A percentile compares a stretch with the other conserved stretches of the same genome.
Conservation (phyloP, 2,329 filamentous ascomycete species). For the Trichophyton simii region DNA sequence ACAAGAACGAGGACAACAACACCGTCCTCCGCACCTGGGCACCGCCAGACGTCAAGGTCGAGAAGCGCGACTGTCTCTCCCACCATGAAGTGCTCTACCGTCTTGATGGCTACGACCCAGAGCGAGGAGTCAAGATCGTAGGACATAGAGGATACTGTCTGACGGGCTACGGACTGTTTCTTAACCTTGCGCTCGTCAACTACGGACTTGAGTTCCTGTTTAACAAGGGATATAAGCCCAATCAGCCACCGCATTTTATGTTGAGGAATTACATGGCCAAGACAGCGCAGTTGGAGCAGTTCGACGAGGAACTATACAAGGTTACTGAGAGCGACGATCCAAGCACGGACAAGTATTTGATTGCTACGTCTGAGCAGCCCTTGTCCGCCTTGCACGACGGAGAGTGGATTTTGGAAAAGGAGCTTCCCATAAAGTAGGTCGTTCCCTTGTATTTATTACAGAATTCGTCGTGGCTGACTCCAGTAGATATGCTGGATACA, state of each 20-base stretch:
- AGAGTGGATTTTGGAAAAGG: slow-evolving; percentile 76
- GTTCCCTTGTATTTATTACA: neutral
- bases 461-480: neutral
- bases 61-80: slow-evolving; percentile 68
- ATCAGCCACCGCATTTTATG: slow-evolving; percentile 90
- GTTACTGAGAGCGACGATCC: slow-evolving; percentile 73
- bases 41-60: slow-evolving; percentile 58
- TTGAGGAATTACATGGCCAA: slow-evolving; percentile 92
- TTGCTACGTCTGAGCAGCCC: slow-evolving; percentile 86
- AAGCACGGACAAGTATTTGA: slow-evolving; percentile 71
- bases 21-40: slow-evolving; percentile 63
- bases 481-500: slow-evolving; percentile 64
- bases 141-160: slow-evolving; percentile 92
- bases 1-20: slow-evolving; percentile 84
- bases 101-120: slow-evolving; percentile 82
- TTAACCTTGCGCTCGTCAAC: slow-evolving; percentile 88
- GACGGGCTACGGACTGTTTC: slow-evolving; percentile 74
- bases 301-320: slow-evolving; percentile 97
- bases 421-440: slow-evolving; percentile 71
- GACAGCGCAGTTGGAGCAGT: slow-evolving; percentile 91
- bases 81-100: slow-evolving; percentile 89
- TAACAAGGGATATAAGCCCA: slow-evolving; percentile 65
- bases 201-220: slow-evolving; percentile 86
- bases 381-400: slow-evolving; percentile 85
- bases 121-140: slow-evolving; percentile 85